phyloP scores from a whole-genome alignment of 148 eudicot species.

The Persicaria tinctoria region DNA sequence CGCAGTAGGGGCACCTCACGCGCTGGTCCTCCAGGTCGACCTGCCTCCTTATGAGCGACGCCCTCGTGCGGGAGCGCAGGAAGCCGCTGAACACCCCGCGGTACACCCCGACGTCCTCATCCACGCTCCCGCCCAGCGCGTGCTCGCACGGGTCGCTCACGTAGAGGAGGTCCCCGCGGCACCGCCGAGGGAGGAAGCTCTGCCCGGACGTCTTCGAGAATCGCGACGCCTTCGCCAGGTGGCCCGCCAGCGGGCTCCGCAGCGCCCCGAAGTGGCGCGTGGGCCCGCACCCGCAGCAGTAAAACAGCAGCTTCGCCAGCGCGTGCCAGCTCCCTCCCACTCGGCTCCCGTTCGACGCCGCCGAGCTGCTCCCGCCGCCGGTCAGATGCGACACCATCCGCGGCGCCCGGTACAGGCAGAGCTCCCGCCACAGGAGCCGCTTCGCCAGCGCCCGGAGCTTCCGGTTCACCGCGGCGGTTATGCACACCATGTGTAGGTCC shows the following conservation, averaged over 20 bases:
- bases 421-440: slow-evolving; percentile 57
- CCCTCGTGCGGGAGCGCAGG: slow-evolving; percentile 51
- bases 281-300: slow-evolving; percentile 65
- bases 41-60: slow-evolving; percentile 39
- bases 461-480: slow-evolving; percentile 39
- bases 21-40: slow-evolving; percentile 52
- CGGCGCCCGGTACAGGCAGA: slow-evolving; percentile 54
- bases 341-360: slow-evolving; percentile 14
- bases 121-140: slow-evolving; percentile 8
- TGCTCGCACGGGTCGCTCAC: slow-evolving; percentile 92
- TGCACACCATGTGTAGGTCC: slow-evolving; percentile 49
- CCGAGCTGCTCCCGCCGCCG: slow-evolving; percentile 21
- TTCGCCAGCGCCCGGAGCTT: slow-evolving; percentile 56
- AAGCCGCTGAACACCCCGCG: slow-evolving; percentile 71
- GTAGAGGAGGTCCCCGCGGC: slow-evolving; percentile 53
- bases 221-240: slow-evolving; percentile 49
- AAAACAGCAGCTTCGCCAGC: slow-evolving; percentile 65
- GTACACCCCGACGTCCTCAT: slow-evolving; percentile 62
- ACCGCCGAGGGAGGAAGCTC: slow-evolving; percentile 48
- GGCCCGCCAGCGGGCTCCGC: slow-evolving; percentile 29
- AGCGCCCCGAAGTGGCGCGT: slow-evolving; percentile 26
- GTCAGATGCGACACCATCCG: slow-evolving; percentile 37
- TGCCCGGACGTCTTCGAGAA: slow-evolving; percentile 86
- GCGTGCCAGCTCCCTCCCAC: slow-evolving; percentile 77
- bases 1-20: slow-evolving; percentile 67